Percentiles rank a stretch among this genome's conserved stretches.
Evolutionary conservation across 2,329 filamentous ascomycete genomes (phyloP).

Genomic region (Fusarium goolgardi): DNA sequence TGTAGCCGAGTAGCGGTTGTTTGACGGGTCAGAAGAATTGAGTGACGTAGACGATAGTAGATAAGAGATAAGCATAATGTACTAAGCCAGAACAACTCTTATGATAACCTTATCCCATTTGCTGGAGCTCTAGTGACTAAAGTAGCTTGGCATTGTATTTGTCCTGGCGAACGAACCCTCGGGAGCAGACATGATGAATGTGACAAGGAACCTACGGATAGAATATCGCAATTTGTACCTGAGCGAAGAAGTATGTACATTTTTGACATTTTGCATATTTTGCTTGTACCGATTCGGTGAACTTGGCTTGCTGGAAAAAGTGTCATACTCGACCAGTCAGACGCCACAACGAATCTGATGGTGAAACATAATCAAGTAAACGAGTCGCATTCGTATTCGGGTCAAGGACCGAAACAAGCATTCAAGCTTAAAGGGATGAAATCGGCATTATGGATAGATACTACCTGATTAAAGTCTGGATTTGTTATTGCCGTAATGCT

Average conservation of each 20-base stretch:
- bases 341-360: background rate
- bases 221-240: background rate
- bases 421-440: slow-evolving; percentile 3
- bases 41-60: slow-evolving; percentile 33
- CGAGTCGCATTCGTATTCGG: slow-evolving; percentile 28
- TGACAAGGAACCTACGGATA: background rate
- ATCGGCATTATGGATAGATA: slow-evolving; percentile 2
- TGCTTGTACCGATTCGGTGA: background rate
- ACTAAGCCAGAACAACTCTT: slow-evolving; percentile 8
- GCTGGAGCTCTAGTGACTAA: slow-evolving; percentile 17
- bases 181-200: background rate
- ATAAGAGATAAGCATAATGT: slow-evolving; percentile 5
- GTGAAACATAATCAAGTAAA: background rate
- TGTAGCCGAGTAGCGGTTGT: slow-evolving; percentile 16
- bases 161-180: background rate
- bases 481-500: no score
- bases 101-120: slow-evolving; percentile 40
- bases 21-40: background rate
- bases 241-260: background rate
- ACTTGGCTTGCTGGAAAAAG: background rate
- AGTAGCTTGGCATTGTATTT: slow-evolving; percentile 10
- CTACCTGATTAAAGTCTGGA: no score
- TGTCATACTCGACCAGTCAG: background rate
- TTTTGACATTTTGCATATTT: background rate
- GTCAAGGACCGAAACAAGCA: background rate